Conservation (phyloP, 352 stramenopile genomes). For the Thraustotheca clavata region DNA sequence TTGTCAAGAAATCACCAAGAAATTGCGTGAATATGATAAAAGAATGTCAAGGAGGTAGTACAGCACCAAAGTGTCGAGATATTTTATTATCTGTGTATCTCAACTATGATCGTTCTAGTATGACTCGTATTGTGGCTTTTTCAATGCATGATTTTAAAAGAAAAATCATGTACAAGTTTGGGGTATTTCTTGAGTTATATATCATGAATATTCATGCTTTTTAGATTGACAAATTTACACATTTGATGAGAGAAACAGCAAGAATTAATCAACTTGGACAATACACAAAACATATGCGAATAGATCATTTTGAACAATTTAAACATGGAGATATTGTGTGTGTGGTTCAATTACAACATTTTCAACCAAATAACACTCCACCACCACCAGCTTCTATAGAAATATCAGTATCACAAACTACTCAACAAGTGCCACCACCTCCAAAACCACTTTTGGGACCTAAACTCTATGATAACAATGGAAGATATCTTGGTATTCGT, state of each 20-base stretch:
- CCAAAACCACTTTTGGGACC: neutral
- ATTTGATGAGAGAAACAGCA: neutral
- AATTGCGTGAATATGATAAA: too few species aligned
- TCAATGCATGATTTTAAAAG: neutral
- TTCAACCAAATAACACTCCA: neutral
- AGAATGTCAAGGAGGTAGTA: too few species aligned
- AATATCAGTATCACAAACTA: neutral
- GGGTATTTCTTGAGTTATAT: neutral
- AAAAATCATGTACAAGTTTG: slow-evolving; percentile 15
- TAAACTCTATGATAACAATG: slow-evolving; percentile 8
- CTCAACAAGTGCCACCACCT: neutral
- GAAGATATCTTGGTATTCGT: neutral
- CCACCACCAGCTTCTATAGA: neutral
- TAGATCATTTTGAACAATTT: neutral
- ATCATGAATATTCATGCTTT: neutral
- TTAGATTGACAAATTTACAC: neutral
- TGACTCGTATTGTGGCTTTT: slow-evolving; percentile 6
- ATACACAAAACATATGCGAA: neutral
- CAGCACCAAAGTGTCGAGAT: neutral
- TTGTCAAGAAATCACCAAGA: neutral
- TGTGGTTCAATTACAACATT: neutral
- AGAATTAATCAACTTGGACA: neutral
- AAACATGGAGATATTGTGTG: slow-evolving; percentile 15
- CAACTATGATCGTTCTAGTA: slow-evolving; percentile 6
- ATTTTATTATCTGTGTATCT: slow-evolving; percentile 13